A percentile compares a stretch with the other conserved stretches of the same genome.
Conservation (phyloP, 116 monocot genomes). For the Iris pallida region DNA sequence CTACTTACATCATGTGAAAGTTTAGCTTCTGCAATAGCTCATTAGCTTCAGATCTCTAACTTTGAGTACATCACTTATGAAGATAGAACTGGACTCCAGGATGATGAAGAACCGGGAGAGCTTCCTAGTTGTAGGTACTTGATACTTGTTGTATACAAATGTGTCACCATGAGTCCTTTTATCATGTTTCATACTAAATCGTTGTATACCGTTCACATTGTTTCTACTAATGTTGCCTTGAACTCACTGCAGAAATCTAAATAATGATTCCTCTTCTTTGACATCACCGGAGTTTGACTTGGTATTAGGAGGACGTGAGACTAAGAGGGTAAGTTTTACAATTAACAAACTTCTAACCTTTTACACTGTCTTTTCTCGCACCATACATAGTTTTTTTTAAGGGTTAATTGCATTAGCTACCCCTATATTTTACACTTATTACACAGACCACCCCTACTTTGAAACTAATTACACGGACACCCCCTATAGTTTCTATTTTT, state of each 20-base stretch:
- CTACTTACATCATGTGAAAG: neutral
- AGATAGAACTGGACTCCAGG: slow-evolving; percentile 24
- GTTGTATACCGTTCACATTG: no score
- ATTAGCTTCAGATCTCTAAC: neutral
- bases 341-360: neutral
- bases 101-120: slow-evolving; percentile 22
- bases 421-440: no score
- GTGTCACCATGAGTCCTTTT: neutral
- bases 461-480: no score
- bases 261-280: slow-evolving; percentile 27
- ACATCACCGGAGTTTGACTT: slow-evolving; percentile 47
- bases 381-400: no score
- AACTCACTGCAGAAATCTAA: slow-evolving; percentile 32
- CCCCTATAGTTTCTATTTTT: no score
- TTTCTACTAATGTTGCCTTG: slow-evolving; percentile 1
- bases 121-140: slow-evolving; percentile 46
- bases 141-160: slow-evolving; percentile 10
- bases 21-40: neutral
- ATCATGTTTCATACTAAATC: neutral
- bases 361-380: neutral
- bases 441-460: no score
- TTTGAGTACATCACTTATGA: slow-evolving; percentile 14
- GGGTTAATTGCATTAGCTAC: no score
- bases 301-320: slow-evolving; percentile 65
- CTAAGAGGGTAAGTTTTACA: slow-evolving; percentile 49